These are phyloP conservation scores for Basidiobolus heterosporus DNA, from an alignment of 371 early-diverging fungal genomes.

Conservation along the genomic window DNA sequence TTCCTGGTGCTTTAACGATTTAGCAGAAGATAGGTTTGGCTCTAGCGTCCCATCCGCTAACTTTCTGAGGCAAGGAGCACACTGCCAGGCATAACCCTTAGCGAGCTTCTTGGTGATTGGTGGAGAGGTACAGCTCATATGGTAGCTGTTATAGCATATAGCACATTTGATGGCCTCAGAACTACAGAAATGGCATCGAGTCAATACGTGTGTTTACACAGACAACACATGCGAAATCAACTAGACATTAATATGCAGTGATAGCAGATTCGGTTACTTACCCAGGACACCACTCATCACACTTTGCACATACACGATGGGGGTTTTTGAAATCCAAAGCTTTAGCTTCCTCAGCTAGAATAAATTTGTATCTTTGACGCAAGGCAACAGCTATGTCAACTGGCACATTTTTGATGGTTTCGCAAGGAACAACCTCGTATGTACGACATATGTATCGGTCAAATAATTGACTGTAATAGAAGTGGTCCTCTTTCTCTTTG, in stretches of 20 bases:
- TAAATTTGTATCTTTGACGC: slow-evolving; percentile 46
- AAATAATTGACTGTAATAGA: slow-evolving; percentile 70
- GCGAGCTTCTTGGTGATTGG: slow-evolving; percentile 51
- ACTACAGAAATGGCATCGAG: slow-evolving; percentile 2
- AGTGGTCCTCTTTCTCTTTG: slow-evolving; percentile 39
- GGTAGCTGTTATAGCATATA: slow-evolving; percentile 49
- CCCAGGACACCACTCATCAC: slow-evolving; percentile 61
- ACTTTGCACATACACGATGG: slow-evolving; percentile 53
- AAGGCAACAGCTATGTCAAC: slow-evolving; percentile 46
- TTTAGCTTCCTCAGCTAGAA: slow-evolving; percentile 68
- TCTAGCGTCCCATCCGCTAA: too few species aligned
- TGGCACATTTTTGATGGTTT: slow-evolving; percentile 62
- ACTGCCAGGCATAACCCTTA: slow-evolving; percentile 71
- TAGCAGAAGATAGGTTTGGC: slow-evolving; percentile 15
- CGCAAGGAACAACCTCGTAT: slow-evolving; percentile 70
- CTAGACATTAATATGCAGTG: too few species aligned
- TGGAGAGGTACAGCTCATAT: slow-evolving; percentile 60
- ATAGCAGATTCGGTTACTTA: slow-evolving; percentile 10
- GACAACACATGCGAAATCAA: too few species aligned
- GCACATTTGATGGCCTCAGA: slow-evolving; percentile 46
- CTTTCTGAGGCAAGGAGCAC: slow-evolving; percentile 31
- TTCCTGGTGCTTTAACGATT: slow-evolving; percentile 5
- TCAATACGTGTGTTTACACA: too few species aligned
- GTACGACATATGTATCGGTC: slow-evolving; percentile 75
- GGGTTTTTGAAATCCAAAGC: slow-evolving; percentile 52